phyloP scores from a whole-genome alignment of 2,329 filamentous ascomycete genomes.

The Xylaria sp. region DNA sequence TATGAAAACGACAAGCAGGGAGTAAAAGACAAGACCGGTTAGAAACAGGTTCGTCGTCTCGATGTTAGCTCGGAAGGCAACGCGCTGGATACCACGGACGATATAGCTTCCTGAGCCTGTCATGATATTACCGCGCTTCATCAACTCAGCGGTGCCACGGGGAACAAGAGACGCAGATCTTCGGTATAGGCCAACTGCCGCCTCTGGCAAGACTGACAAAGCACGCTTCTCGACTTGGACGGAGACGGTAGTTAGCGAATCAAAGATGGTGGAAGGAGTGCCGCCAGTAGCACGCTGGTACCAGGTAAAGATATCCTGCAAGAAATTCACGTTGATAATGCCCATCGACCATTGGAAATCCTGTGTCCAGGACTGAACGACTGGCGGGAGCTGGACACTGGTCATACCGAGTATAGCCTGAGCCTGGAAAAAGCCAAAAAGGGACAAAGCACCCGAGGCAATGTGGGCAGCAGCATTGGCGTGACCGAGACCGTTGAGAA shows the following conservation, averaged over 20 bases:
- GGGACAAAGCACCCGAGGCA: slow-evolving; percentile 80
- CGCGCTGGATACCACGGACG: slow-evolving; percentile 78
- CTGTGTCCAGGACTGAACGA: slow-evolving; percentile 85
- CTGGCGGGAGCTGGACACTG: slow-evolving; percentile 75
- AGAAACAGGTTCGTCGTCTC: slow-evolving; percentile 86
- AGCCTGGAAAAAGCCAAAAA: slow-evolving; percentile 87
- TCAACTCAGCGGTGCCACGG: slow-evolving; percentile 42
- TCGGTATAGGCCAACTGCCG: slow-evolving; percentile 40
- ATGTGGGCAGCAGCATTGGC: slow-evolving; percentile 88
- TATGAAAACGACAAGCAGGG: slow-evolving; percentile 75
- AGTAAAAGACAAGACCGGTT: slow-evolving; percentile 81
- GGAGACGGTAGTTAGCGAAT: slow-evolving; percentile 70
- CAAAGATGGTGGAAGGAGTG: slow-evolving; percentile 74
- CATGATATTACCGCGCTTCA: slow-evolving; percentile 54
- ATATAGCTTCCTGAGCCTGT: slow-evolving; percentile 54
- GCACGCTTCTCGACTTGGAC: slow-evolving; percentile 71
- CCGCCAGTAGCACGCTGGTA: slow-evolving; percentile 87
- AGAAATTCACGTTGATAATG: slow-evolving; percentile 78
- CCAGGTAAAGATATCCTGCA: slow-evolving; percentile 83
- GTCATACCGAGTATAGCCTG: slow-evolving; percentile 84
- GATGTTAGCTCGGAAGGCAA: slow-evolving; percentile 79
- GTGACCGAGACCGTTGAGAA: slow-evolving; percentile 82
- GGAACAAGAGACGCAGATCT: slow-evolving; percentile 39
- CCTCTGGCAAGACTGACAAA: slow-evolving; percentile 41
- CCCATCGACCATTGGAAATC: slow-evolving; percentile 95